Evolutionary conservation across 768 basidiomycete species (phyloP).

Genomic region (Hericium erinaceus): DNA sequence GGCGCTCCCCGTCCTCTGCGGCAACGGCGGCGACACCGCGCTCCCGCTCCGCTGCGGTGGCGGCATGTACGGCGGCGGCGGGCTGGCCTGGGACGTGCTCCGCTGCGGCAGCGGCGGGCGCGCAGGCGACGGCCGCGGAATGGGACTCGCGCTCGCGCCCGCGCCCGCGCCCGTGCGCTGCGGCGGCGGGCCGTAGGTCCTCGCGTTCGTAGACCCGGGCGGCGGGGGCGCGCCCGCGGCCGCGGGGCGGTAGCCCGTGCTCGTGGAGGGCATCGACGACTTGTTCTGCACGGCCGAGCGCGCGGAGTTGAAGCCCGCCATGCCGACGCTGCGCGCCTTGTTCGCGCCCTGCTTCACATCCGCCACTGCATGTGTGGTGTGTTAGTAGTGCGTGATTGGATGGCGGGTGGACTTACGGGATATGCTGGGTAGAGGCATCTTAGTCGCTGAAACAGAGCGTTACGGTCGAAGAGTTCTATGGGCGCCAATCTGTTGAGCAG

Average conservation of each 20-base stretch:
- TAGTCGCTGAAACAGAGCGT: too few relatives aligned
- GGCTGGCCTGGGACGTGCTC: not conserved
- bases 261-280: not conserved
- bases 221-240: not conserved
- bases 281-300: not conserved
- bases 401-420: not conserved
- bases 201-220: not conserved
- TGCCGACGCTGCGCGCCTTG: not conserved
- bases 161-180: not conserved
- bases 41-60: not conserved
- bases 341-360: not conserved
- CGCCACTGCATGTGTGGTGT: not conserved
- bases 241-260: not conserved
- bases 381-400: not conserved
- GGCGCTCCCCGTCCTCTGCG: not conserved
- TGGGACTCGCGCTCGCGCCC: not conserved
- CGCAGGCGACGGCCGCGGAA: not conserved
- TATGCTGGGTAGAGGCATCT: not conserved
- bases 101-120: not conserved
- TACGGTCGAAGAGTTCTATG: too few relatives aligned
- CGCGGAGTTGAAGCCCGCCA: not conserved
- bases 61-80: not conserved
- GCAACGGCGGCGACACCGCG: not conserved
- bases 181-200: not conserved
- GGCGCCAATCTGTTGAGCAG: too few relatives aligned